phyloP scores from a whole-genome alignment of 1,139 yeast species.

The Hyphopichia pseudoburtonii region DNA sequence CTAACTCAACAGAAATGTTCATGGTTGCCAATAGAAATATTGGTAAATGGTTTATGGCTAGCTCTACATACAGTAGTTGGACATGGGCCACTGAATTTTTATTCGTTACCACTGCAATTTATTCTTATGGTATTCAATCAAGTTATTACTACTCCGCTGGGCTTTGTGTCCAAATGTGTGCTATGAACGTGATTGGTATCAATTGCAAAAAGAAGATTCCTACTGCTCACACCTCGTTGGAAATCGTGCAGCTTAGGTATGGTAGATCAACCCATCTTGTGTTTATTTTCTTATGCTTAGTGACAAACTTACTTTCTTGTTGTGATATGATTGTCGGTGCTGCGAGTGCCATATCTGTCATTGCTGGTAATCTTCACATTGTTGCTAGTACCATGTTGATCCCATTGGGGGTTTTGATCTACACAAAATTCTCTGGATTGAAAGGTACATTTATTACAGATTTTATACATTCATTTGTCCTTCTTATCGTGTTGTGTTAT shows the following conservation, averaged over 20 bases:
- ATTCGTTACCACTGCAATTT: conserved; percentile 27
- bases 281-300: conserved; percentile 30
- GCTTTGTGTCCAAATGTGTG: conserved; percentile 27
- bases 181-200: conserved; percentile 28
- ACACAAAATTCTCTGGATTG: conserved; percentile 42
- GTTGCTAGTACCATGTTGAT: conserved; percentile 34
- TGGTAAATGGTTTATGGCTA: conserved; percentile 25
- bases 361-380: conserved; percentile 32
- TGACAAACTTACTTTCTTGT: conserved; percentile 32
- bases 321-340: conserved; percentile 40
- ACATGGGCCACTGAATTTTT: conserved; percentile 33
- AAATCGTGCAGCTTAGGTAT: conserved; percentile 30
- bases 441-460: conserved; percentile 42
- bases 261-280: conserved; percentile 29
- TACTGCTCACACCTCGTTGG: conserved; percentile 28
- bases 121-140: conserved; percentile 28
- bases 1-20: conserved; percentile 30
- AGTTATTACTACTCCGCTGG: conserved; percentile 29
- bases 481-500: conserved; percentile 29
- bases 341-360: conserved; percentile 32
- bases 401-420: conserved; percentile 37
- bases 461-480: conserved; percentile 33
- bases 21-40: conserved; percentile 30
- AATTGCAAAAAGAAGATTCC: conserved; percentile 33
- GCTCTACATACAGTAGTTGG: conserved; percentile 30